Base-by-base conservation (phyloP, 768 basidiomycete genomes). In the Ramaria sp. region DNA sequence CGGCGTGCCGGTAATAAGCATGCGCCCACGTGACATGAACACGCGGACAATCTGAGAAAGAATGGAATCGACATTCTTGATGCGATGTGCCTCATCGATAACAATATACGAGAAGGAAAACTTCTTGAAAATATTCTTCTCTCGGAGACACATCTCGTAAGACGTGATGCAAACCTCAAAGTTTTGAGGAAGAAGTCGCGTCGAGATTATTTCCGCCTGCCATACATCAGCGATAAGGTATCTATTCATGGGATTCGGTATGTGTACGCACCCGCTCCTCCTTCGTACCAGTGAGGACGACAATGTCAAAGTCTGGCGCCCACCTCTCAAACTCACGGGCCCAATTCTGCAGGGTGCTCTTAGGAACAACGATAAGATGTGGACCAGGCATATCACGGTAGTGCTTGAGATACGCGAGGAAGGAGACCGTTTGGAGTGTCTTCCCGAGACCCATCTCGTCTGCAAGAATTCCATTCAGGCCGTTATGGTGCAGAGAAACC, bases 371-470 rank as follows among this genome's bases (percentile, higher is more conserved):
- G 65, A 99, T 82, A 22, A 98, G 81, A 69, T 98, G 95, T 3
- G 91, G 93, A 1, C 96, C 94, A 17, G 70, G 60, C 54, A 79
- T 84, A 58, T 78, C 78, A 22, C 78, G 79, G 67, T 92, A 83
- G 67, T 92, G 86, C 66, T 88, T 92, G 61, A 98, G 84, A 68
- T 96, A 98, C 5, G 91, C 82, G 24, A 97, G 83, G 78, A 99
- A 99, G 1, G 95, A 86, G 64, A 99, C 95, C 0, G 95, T 97
- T 73, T 99, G 96, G 0, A 98, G 78, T 0, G 96, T 99, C 78
- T 99, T 99, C 12, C 96, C 94, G 30, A 99, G 83, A 70, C 94
- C 94, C 95, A 97, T 98, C 71, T 98, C 95, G 63, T 99, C 95
- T 0, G 95, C 94, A 7, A 98, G 81, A 58, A 98, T 98, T 50